phyloP scores from a whole-genome alignment of 805 yeast species.

The Schwanniomyces polymorphus region DNA sequence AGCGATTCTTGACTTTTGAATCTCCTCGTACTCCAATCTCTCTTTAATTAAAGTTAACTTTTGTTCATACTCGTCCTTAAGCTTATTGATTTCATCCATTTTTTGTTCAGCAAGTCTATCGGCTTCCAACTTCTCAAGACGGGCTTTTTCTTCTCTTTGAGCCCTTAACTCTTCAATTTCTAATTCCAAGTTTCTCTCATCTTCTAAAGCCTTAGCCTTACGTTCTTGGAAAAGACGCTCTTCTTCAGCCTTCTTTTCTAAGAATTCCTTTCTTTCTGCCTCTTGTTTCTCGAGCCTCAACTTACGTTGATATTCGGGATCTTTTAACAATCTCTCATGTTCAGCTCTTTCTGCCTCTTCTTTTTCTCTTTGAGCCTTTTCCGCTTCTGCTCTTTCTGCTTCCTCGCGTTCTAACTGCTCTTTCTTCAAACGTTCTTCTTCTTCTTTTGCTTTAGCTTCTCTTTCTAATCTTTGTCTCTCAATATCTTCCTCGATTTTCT shows the following conservation, averaged over 20 bases:
- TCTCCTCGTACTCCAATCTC: slow-evolving; percentile 35
- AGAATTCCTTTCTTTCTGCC: slow-evolving; percentile 22
- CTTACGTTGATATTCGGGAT: slow-evolving; percentile 25
- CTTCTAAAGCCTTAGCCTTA: slow-evolving; percentile 21
- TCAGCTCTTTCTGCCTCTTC: slow-evolving; percentile 16
- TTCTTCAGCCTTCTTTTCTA: slow-evolving; percentile 24
- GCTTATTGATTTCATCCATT: slow-evolving; percentile 31
- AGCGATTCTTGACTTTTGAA: slow-evolving; percentile 34
- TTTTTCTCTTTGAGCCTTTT: slow-evolving; percentile 10
- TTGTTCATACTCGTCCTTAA: slow-evolving; percentile 33
- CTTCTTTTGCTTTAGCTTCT: slow-evolving; percentile 31
- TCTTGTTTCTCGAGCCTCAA: slow-evolving; percentile 25
- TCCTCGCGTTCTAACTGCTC: slow-evolving; percentile 17
- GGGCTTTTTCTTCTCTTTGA: slow-evolving; percentile 19
- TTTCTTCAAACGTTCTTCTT: slow-evolving; percentile 26
- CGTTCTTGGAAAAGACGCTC: slow-evolving; percentile 25
- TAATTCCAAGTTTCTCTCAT: slow-evolving; percentile 26
- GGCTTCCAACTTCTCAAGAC: slow-evolving; percentile 25
- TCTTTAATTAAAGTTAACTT: slow-evolving; percentile 27
- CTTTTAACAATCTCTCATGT: slow-evolving; percentile 16
- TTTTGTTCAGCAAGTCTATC: slow-evolving; percentile 29
- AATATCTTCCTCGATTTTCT: slow-evolving; percentile 20
- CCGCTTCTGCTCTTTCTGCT: slow-evolving; percentile 15
- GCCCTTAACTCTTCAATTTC: slow-evolving; percentile 32
- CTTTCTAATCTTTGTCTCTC: slow-evolving; percentile 40